Conservation (phyloP, 352 stramenopile species). For the Phytophthora macrochlamydospora region DNA sequence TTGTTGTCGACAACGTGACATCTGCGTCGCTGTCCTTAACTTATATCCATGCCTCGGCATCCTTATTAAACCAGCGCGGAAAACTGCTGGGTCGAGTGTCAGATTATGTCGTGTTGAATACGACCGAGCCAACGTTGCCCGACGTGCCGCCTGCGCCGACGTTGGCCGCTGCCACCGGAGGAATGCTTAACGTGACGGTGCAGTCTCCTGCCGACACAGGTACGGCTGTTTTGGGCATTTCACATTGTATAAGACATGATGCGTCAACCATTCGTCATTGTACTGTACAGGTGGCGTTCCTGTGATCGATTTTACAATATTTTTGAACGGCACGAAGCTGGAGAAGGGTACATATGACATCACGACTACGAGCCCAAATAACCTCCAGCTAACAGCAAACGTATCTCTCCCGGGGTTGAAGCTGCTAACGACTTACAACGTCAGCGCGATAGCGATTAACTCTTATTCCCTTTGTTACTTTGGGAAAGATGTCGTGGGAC, state of each 20-base stretch:
- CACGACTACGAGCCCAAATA: slow-evolving; percentile 11
- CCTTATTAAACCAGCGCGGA: slow-evolving; percentile 32
- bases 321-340: slow-evolving; percentile 37
- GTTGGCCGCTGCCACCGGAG: slow-evolving; percentile 46
- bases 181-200: slow-evolving; percentile 39
- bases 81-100: slow-evolving; percentile 33
- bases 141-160: slow-evolving; percentile 31
- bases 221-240: slow-evolving; percentile 8
- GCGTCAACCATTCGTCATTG: slow-evolving; percentile 1
- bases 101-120: slow-evolving; percentile 45
- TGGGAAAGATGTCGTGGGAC: slow-evolving; percentile 25
- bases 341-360: slow-evolving; percentile 20
- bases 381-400: slow-evolving; percentile 30
- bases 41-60: slow-evolving; percentile 20
- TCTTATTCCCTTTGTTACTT: slow-evolving; percentile 55
- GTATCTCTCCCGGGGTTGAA: slow-evolving; percentile 38
- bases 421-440: slow-evolving; percentile 33
- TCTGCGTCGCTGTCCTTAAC: slow-evolving; percentile 40
- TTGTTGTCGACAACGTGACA: slow-evolving; percentile 41
- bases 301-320: slow-evolving; percentile 50
- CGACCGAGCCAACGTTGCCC: slow-evolving; percentile 34
- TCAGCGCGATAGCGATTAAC: slow-evolving; percentile 46
- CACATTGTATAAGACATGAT: not conserved
- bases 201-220: slow-evolving; percentile 48
- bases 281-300: slow-evolving; percentile 42